phyloP scores from a whole-genome alignment of 2,329 filamentous ascomycete genomes.

The Chaetomium globosum region DNA sequence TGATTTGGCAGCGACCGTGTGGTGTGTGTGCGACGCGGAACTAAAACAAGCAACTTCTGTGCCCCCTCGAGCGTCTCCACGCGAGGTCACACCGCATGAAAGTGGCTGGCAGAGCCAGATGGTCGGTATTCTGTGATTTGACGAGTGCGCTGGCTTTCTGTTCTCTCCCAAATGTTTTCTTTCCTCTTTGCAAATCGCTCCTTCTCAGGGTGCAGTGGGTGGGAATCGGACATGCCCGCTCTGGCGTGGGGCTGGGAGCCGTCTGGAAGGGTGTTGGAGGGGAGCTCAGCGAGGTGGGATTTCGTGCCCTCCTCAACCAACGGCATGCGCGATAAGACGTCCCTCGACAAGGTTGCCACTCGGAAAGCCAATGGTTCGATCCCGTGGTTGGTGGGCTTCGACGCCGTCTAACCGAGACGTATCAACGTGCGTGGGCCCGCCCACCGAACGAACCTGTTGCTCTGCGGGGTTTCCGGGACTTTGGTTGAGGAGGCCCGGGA shows the following conservation, averaged over 20 bases:
- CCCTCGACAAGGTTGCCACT: neutral
- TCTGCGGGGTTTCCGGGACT: constrained; percentile 17
- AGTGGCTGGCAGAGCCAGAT: neutral
- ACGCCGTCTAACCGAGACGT: constrained; percentile 6
- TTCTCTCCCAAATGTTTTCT: neutral
- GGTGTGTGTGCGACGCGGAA: neutral
- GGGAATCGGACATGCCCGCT: neutral
- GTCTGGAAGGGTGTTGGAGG: neutral
- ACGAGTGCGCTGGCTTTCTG: neutral
- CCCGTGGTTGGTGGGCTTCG: constrained; percentile 10
- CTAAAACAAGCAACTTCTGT: neutral
- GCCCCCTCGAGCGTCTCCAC: neutral
- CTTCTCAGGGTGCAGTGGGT: neutral
- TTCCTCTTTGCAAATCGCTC: neutral
- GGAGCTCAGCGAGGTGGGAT: neutral
- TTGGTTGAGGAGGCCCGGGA: constrained; percentile 9
- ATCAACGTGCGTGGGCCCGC: constrained; percentile 7
- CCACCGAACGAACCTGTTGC: constrained; percentile 4
- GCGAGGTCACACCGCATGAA: constrained; percentile 4
- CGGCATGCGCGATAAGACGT: neutral
- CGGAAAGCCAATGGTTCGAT: neutral
- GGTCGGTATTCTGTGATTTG: neutral
- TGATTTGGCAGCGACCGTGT: neutral
- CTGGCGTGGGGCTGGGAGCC: neutral
- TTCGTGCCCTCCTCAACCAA: neutral